Evolutionary conservation across 139 green algal species (phyloP), one percentile per base, ranked within the genome.

Genomic region (Eudorina sp.): DNA sequence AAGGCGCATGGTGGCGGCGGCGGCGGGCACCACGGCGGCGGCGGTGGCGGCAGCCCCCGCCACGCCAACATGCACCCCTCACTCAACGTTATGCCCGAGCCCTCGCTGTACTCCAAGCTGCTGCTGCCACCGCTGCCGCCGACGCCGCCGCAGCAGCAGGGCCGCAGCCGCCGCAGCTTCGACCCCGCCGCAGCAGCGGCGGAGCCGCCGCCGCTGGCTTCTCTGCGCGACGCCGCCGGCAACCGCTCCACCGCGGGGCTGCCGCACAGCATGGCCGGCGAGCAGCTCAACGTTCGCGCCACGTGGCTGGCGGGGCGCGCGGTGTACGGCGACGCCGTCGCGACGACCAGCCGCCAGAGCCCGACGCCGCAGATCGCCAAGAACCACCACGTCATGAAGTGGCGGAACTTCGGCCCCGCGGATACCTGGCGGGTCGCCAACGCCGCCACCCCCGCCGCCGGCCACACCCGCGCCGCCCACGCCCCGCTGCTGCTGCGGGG

Each of bases 281-380:
- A 85, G 45, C 55, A 13, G 29, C 55, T 90, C 34, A 90, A 90
- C 68, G 62, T 62, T 3, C 55, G 85, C 0, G 85, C 85, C 27
- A 85, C 85, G 23, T 90, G 85, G 85, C 41, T 90, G 34, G 85
- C 85, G 3, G 85, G 85, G 0, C 46, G 46, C 11, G 46, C 85
- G 29, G 75, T 90, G 58, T 69, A 74, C 64, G 85, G 85, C 45
- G 85, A 85, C 58, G 85, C 76, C 40, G 53, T 90, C 55, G 43
- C 81, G 3, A 86, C 85, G 11, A 64, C 55, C 2, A 83, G 85
- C 76, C 85, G 85, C 23, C 84, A 72, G 43, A 89, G 70, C 41
- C 80, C 69, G 27, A 83, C 27, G 8, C 73, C 84, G 19, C 84
- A 89, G 34, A 23, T 46, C 14, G 53, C 53, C 62, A 86, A 86